A percentile compares a stretch with the other conserved stretches of the same genome.
Conservation (phyloP, 73 alveolate genomes). For the Tetrahymena borealis region DNA sequence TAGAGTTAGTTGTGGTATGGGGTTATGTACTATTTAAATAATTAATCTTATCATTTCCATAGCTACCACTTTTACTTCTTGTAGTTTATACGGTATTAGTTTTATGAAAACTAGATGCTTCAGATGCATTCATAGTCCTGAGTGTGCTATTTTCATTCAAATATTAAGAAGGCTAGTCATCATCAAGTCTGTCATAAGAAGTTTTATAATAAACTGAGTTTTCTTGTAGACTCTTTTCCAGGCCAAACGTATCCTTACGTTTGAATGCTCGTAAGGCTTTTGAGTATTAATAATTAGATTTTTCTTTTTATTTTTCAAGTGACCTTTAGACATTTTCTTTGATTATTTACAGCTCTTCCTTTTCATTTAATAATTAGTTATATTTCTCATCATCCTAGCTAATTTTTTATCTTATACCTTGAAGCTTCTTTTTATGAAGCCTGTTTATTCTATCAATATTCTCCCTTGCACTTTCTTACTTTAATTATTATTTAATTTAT, state of each 20-base stretch:
- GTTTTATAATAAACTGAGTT: not conserved
- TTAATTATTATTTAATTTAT: not conserved
- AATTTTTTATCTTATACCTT: not conserved
- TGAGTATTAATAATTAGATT: not conserved
- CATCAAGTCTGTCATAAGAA: not conserved
- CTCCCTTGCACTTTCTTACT: not conserved
- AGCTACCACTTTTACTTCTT: not conserved
- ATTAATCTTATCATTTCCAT: not conserved
- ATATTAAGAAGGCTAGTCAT: no score
- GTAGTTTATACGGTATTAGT: no score
- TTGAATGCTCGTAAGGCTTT: not conserved
- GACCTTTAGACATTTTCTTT: not conserved
- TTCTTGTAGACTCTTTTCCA: not conserved
- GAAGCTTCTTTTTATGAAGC: not conserved
- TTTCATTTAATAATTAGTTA: not conserved
- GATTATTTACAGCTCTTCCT: not conserved
- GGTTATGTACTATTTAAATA: not conserved
- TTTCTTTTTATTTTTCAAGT: not conserved
- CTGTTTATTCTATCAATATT: not conserved
- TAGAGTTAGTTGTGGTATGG: not conserved
- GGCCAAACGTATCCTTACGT: not conserved
- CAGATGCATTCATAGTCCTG: not conserved
- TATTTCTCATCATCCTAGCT: not conserved
- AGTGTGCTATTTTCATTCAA: not conserved
- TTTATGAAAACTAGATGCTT: not conserved